Conservation (phyloP, 2,329 filamentous ascomycete genomes). For the Capronia epimyces region DNA sequence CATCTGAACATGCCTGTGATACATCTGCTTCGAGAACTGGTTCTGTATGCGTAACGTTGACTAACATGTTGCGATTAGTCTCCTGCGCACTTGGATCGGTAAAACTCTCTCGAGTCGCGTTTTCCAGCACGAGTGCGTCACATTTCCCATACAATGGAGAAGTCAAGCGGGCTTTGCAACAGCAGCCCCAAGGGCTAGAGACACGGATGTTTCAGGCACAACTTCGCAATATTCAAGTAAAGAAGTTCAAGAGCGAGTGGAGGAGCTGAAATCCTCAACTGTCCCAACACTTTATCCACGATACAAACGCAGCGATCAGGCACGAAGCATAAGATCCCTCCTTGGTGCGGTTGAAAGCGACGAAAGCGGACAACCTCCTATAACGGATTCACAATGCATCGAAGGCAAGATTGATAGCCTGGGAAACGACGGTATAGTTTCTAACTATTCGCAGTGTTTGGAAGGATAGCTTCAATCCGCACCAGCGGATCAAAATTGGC, state of each 20-base stretch:
- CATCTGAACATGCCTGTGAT: conserved; percentile 2
- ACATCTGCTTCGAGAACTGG: not conserved
- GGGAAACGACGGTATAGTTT: conserved; percentile 16
- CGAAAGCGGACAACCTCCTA: not conserved
- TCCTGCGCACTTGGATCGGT: not conserved
- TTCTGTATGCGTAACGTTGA: not conserved
- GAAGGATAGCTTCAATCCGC: conserved; percentile 69
- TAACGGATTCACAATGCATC: not conserved
- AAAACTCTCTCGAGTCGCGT: not conserved
- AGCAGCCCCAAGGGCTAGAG: not conserved
- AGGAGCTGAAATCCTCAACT: conserved; percentile 35
- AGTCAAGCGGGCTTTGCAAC: conserved; percentile 8
- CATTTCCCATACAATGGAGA: not conserved
- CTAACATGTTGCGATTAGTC: conserved; percentile 1
- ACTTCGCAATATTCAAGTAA: conserved; percentile 20
- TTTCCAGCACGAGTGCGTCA: not conserved
- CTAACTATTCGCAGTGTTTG: conserved; percentile 42
- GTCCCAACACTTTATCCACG: conserved; percentile 16
- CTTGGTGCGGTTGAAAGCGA: conserved; percentile 29
- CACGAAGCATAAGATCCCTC: conserved; percentile 31
- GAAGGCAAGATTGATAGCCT: conserved; percentile 17
- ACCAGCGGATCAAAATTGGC: conserved; percentile 69
- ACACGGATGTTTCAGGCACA: not conserved
- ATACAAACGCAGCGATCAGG: not conserved
- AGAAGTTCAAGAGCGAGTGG: conserved; percentile 35